Conservation (phyloP, 495 filamentous ascomycete genomes). For the Hypoxylon cercidicola region DNA sequence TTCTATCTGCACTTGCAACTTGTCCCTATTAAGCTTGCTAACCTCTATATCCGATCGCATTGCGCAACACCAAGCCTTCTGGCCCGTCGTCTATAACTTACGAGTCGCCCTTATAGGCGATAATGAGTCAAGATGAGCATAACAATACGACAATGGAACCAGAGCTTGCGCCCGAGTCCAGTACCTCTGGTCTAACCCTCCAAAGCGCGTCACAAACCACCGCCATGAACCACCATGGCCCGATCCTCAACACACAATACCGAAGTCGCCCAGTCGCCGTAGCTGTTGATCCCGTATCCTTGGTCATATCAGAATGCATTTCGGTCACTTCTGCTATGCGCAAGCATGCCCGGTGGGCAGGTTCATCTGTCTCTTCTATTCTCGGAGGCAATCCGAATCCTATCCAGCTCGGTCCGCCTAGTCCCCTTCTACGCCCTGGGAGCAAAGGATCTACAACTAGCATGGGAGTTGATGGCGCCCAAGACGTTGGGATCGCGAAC, state of each 20-base stretch:
- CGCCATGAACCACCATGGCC: slow-evolving; percentile 23
- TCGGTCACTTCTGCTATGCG: slow-evolving; percentile 97
- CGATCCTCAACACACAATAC: slow-evolving; percentile 54
- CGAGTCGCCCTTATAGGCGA: slow-evolving; percentile 46
- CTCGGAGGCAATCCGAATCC: slow-evolving; percentile 78
- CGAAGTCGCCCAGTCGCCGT: slow-evolving; percentile 70
- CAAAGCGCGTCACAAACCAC: slow-evolving; percentile 27
- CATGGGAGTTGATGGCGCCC: slow-evolving; percentile 41
- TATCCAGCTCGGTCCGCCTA: slow-evolving; percentile 58
- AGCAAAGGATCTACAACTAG: slow-evolving; percentile 44
- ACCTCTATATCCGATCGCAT: slow-evolving; percentile 15
- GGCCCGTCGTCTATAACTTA: slow-evolving; percentile 5
- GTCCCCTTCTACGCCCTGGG: slow-evolving; percentile 46
- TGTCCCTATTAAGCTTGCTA: not conserved
- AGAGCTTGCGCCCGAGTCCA: slow-evolving; percentile 38
- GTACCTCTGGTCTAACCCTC: slow-evolving; percentile 21
- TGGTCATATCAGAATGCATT: slow-evolving; percentile 99
- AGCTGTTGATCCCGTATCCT: slow-evolving; percentile 90
- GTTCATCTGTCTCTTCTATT: slow-evolving; percentile 96
- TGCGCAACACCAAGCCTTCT: slow-evolving; percentile 8
- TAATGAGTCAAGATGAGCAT: slow-evolving; percentile 59
- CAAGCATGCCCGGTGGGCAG: slow-evolving; percentile 95
- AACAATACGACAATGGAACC: slow-evolving; percentile 50
- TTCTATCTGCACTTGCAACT: not conserved
- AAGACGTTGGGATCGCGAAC: slow-evolving; percentile 60